phyloP scores from a whole-genome alignment of 257 asterid species.

The Hygrophila difformis region DNA sequence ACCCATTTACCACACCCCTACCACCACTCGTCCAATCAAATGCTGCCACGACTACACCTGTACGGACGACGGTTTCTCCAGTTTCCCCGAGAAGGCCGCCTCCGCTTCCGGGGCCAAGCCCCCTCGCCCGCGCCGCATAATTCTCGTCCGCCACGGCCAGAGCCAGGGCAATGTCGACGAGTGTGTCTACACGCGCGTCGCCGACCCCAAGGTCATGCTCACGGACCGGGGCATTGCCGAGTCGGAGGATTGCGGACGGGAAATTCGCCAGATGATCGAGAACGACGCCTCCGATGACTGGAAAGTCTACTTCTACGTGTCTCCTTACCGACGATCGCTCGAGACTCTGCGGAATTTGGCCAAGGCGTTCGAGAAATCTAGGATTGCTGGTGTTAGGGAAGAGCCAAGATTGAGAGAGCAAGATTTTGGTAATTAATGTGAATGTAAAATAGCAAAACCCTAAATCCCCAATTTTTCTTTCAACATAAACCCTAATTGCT shows the following conservation, averaged over 20 bases:
- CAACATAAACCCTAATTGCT: no score
- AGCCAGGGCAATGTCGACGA: constrained; percentile 77
- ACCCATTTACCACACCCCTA: constrained; percentile 2
- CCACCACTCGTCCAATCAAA: constrained; percentile 12
- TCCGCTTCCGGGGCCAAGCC: constrained; percentile 19
- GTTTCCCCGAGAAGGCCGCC: constrained; percentile 41
- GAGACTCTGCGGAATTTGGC: constrained; percentile 64
- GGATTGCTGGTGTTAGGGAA: constrained; percentile 75
- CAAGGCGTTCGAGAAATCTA: constrained; percentile 46
- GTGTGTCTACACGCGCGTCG: constrained; percentile 52
- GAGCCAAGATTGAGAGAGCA: constrained; percentile 75
- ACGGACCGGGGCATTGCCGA: constrained; percentile 39
- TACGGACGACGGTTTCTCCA: constrained; percentile 15
- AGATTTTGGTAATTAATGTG: constrained; percentile 51
- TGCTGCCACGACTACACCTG: constrained; percentile 20
- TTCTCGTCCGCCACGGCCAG: constrained; percentile 69
- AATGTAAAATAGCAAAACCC: no score
- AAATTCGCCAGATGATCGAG: constrained; percentile 40
- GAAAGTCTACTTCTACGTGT: constrained; percentile 69
- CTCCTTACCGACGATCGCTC: constrained; percentile 49
- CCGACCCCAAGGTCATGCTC: constrained; percentile 59
- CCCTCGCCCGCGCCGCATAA: constrained; percentile 60
- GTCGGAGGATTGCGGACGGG: constrained; percentile 46
- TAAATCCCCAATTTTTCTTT: no score
- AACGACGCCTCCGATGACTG: constrained; percentile 45